phyloP scores from a whole-genome alignment of 2,329 filamentous ascomycete genomes.

The Daldinia sp. region DNA sequence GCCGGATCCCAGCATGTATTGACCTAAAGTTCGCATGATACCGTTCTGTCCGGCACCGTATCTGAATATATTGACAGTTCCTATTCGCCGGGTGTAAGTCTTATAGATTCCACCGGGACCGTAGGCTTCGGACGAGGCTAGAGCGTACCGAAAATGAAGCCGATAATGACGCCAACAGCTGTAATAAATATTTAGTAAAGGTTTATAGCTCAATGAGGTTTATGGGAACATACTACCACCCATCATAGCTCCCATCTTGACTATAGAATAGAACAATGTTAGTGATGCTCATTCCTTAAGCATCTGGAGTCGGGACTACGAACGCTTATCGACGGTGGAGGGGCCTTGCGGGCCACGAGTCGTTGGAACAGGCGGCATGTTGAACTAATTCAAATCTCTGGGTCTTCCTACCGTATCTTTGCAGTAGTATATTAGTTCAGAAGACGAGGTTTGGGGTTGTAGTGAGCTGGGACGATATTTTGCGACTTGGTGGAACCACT shows the following conservation, averaged over 20 bases:
- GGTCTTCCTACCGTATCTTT: neutral
- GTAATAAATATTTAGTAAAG: constrained; percentile 35
- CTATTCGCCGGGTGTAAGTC: constrained; percentile 58
- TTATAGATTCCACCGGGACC: constrained; percentile 2
- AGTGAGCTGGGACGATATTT: constrained; percentile 1
- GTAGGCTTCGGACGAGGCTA: neutral
- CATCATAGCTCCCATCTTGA: constrained; percentile 99
- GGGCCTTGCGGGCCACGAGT: constrained; percentile 66
- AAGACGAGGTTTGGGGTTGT: neutral
- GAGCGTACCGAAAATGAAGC: constrained; percentile 89
- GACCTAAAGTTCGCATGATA: constrained; percentile 91
- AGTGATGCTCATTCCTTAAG: constrained; percentile 42
- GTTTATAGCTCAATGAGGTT: neutral
- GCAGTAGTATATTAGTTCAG: neutral
- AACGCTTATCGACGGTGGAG: constrained; percentile 79
- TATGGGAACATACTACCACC: constrained; percentile 81
- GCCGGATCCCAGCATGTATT: constrained; percentile 96
- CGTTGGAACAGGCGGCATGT: constrained; percentile 69
- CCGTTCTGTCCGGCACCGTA: constrained; percentile 94
- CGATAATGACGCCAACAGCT: constrained; percentile 97
- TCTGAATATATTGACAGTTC: constrained; percentile 93
- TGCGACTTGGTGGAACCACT: constrained; percentile 23
- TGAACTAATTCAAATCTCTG: constrained; percentile 17
- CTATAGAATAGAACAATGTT: constrained; percentile 60
- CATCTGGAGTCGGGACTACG: constrained; percentile 20